Conservation (phyloP, 2,329 filamentous ascomycete species). For the Dryadomyces quercivorus region DNA sequence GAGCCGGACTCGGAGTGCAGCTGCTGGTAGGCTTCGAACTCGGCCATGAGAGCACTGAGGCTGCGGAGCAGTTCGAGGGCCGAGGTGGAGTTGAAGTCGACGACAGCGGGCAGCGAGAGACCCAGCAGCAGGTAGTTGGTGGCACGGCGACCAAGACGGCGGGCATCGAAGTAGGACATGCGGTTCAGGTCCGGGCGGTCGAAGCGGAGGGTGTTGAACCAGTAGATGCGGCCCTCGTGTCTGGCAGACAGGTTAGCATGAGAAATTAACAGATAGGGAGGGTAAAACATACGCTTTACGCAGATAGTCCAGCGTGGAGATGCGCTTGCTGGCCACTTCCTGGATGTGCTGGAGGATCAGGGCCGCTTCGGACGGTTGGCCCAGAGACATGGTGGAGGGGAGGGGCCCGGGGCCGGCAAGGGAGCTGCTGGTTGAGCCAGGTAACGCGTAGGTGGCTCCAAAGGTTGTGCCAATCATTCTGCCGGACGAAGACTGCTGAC, state of each 20-base stretch:
- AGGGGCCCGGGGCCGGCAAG: slow-evolving; percentile 12
- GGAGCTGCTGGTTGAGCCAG: neutral
- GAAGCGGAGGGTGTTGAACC: slow-evolving; percentile 96
- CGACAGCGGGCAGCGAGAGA: slow-evolving; percentile 76
- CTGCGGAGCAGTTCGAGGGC: slow-evolving; percentile 78
- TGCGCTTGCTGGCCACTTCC: slow-evolving; percentile 80
- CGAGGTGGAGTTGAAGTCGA: slow-evolving; percentile 73
- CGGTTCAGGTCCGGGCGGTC: slow-evolving; percentile 67
- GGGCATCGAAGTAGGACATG: slow-evolving; percentile 75
- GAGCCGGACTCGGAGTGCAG: slow-evolving; percentile 66
- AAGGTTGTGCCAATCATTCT: slow-evolving; percentile 2
- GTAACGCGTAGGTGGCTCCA: neutral
- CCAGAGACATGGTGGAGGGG: slow-evolving; percentile 18
- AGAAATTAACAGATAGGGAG: neutral
- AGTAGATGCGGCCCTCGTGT: slow-evolving; percentile 88
- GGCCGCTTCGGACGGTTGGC: slow-evolving; percentile 25
- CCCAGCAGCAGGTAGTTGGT: slow-evolving; percentile 91
- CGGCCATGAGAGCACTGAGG: slow-evolving; percentile 70
- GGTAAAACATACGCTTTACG: slow-evolving; percentile 63
- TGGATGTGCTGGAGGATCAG: slow-evolving; percentile 56
- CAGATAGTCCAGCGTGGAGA: slow-evolving; percentile 86
- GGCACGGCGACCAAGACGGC: slow-evolving; percentile 77
- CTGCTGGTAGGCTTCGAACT: slow-evolving; percentile 90
- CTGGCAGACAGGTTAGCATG: slow-evolving; percentile 29
- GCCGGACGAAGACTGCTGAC: neutral